Conservation (phyloP, 805 yeast genomes). For the Kazachstania taianensis region DNA sequence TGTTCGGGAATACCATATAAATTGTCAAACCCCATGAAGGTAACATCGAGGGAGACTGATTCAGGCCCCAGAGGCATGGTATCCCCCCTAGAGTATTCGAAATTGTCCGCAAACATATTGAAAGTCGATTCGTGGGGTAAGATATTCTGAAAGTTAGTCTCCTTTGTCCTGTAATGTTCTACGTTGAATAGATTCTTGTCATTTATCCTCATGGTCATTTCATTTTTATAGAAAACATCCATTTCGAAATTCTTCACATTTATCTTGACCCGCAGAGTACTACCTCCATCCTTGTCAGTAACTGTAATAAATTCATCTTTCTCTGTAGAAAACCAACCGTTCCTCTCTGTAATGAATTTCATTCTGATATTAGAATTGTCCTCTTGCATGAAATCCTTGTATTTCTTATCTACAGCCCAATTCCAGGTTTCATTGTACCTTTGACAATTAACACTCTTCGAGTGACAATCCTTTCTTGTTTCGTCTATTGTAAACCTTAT, state of each 20-base stretch:
- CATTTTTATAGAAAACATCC: constrained; percentile 36
- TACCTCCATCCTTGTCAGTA: constrained; percentile 4
- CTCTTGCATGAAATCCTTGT: no score
- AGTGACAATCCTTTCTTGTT: constrained; percentile 28
- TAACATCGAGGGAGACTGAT: constrained; percentile 70
- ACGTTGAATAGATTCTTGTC: constrained; percentile 60
- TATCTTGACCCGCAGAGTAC: constrained; percentile 38
- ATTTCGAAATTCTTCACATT: constrained; percentile 31
- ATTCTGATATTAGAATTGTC: neutral
- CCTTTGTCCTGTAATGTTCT: constrained; percentile 64
- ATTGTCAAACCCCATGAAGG: constrained; percentile 47
- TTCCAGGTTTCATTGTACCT: constrained; percentile 52
- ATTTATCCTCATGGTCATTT: constrained; percentile 49
- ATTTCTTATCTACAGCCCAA: constrained; percentile 40
- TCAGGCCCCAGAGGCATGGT: constrained; percentile 78
- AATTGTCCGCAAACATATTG: constrained; percentile 62
- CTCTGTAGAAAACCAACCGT: constrained; percentile 5
- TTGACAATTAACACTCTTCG: constrained; percentile 26
- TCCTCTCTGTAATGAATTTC: constrained; percentile 1
- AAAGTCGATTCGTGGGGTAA: constrained; percentile 51
- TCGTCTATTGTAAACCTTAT: constrained; percentile 65
- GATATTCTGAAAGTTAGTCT: constrained; percentile 33
- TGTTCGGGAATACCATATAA: constrained; percentile 97
- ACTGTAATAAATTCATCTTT: constrained; percentile 5
- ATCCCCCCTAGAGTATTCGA: constrained; percentile 58